A percentile compares a stretch with the other conserved stretches of the same genome.
These are phyloP conservation scores for Botrytis galanthina DNA, from an alignment of 2,329 filamentous ascomycete species.

Conservation along the genomic window DNA sequence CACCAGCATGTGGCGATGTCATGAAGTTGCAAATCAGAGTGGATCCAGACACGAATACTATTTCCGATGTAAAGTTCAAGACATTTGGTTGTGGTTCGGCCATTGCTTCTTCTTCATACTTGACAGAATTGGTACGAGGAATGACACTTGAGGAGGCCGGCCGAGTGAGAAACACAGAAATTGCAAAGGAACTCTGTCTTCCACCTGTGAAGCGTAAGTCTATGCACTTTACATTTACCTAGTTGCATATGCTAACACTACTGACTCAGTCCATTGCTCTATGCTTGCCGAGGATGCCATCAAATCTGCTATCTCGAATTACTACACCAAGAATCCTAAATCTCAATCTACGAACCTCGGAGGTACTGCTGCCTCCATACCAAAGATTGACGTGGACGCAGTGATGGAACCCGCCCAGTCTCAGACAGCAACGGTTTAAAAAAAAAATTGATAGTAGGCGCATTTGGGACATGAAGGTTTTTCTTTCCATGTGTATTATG, in stretches of 20 bases:
- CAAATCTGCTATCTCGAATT: conserved; percentile 87
- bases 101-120: conserved; percentile 90
- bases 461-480: conserved; percentile 9
- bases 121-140: conserved; percentile 90
- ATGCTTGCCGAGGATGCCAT: conserved; percentile 93
- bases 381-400: conserved; percentile 61
- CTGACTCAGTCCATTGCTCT: conserved; percentile 72
- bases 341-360: conserved; percentile 71
- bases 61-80: conserved; percentile 96
- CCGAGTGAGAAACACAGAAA: conserved; percentile 94
- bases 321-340: conserved; percentile 86
- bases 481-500: conserved; percentile 13
- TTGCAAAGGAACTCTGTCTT: conserved; percentile 90
- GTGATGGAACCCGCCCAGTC: conserved; percentile 43
- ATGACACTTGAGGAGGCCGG: conserved; percentile 95
- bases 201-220: conserved; percentile 81
- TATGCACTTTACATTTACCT: conserved; percentile 8
- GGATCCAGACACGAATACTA: conserved; percentile 82
- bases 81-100: conserved; percentile 93
- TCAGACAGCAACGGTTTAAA: conserved; percentile 29
- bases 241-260: conserved; percentile 31
- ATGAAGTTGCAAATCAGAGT: conserved; percentile 95
- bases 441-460: conserved; percentile 10
- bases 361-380: conserved; percentile 68
- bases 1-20: conserved; percentile 88